Evolutionary conservation across 192 early-diverging fungal genomes (phyloP).

Genomic region (Thamnidium elegans): DNA sequence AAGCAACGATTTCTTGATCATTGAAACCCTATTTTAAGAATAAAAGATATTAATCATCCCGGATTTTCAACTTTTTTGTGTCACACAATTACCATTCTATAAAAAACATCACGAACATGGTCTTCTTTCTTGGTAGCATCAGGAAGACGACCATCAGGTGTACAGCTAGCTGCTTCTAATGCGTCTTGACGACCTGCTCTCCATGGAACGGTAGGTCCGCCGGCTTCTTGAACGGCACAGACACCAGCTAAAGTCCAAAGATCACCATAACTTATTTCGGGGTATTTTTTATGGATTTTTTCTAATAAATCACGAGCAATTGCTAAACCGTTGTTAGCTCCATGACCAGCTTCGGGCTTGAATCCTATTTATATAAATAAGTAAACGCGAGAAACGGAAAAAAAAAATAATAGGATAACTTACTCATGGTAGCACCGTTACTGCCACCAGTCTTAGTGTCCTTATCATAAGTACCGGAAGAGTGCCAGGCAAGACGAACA

Average conservation of each 20-base stretch:
- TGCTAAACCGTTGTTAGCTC: slow-evolving; percentile 76
- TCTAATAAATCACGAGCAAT: slow-evolving; percentile 70
- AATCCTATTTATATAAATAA: slow-evolving; percentile 38
- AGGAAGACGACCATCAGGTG: slow-evolving; percentile 77
- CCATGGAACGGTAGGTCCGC: slow-evolving; percentile 74
- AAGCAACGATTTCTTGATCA: slow-evolving; percentile 80
- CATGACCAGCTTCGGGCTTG: slow-evolving; percentile 62
- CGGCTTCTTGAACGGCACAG: slow-evolving; percentile 67
- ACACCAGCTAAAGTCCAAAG: slow-evolving; percentile 80
- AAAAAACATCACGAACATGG: slow-evolving; percentile 78
- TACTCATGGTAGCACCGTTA: slow-evolving; percentile 71
- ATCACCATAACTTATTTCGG: slow-evolving; percentile 79
- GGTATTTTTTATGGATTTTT: slow-evolving; percentile 79
- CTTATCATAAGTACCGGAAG: slow-evolving; percentile 74
- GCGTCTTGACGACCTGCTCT: slow-evolving; percentile 62
- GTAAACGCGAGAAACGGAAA: not conserved
- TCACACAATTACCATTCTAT: slow-evolving; percentile 57
- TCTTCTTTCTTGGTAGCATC: slow-evolving; percentile 64
- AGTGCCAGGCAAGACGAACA: slow-evolving; percentile 85
- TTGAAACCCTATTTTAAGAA: slow-evolving; percentile 47
- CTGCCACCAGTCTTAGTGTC: slow-evolving; percentile 71
- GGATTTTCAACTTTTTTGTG: not conserved
- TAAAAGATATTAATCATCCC: not conserved
- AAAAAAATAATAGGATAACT: slow-evolving; percentile 1
- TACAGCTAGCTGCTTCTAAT: slow-evolving; percentile 41